These are phyloP conservation scores for Coffea canephora DNA, from an alignment of 257 asterid species.

Conservation along the genomic window DNA sequence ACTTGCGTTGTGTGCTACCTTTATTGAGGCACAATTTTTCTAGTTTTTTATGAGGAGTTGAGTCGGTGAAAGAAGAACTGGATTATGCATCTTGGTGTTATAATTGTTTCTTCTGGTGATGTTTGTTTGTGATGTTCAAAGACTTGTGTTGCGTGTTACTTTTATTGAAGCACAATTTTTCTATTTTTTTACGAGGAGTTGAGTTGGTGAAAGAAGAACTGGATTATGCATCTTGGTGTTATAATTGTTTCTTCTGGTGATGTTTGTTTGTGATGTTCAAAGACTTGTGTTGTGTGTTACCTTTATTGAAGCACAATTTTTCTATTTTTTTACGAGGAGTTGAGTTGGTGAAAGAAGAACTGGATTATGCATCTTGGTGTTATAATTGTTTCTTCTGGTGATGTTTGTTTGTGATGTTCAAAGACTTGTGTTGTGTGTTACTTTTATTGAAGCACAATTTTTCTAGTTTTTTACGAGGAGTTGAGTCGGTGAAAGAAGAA, in stretches of 20 bases:
- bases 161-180: not conserved
- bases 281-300: not conserved
- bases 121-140: not conserved
- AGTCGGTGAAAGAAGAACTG: not conserved
- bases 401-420: not conserved
- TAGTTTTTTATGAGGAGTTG: not conserved
- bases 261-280: not conserved
- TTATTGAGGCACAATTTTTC: not conserved
- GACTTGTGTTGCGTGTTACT: too few species aligned
- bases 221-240: not conserved
- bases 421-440: not conserved
- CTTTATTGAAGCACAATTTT: not conserved
- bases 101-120: not conserved
- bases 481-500: not conserved
- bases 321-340: not conserved
- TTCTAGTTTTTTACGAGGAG: not conserved
- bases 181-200: not conserved
- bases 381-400: not conserved
- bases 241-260: not conserved
- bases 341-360: not conserved
- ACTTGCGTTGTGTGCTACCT: too few species aligned
- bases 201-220: not conserved
- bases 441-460: not conserved
- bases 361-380: not conserved
- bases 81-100: not conserved